Conservation (phyloP, 768 basidiomycete genomes). For the Paxillus involutus region DNA sequence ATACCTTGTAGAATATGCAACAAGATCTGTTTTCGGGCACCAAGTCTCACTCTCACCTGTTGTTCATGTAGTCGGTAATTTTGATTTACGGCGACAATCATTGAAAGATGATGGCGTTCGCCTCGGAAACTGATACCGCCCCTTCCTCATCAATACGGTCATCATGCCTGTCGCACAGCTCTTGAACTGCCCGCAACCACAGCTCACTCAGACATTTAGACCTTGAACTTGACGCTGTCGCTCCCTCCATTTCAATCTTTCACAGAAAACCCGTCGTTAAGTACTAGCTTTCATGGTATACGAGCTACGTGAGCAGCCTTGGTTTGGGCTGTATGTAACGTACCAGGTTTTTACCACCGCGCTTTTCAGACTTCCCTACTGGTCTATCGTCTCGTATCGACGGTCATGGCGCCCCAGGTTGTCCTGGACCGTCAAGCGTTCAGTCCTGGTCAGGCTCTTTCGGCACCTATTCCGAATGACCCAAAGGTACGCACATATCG, state of each 20-base stretch:
- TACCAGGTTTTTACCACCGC: constrained; percentile 21
- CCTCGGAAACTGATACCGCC: too few species aligned
- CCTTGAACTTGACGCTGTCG: background rate
- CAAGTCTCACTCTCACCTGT: too few species aligned
- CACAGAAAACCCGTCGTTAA: background rate
- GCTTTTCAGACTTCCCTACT: constrained; percentile 23
- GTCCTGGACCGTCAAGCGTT: constrained; percentile 23
- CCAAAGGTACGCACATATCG: constrained; percentile 16
- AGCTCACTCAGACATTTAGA: background rate
- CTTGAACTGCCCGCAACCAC: too few species aligned
- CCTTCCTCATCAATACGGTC: too few species aligned
- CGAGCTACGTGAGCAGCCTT: constrained; percentile 5
- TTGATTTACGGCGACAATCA: too few species aligned
- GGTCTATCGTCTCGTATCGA: constrained; percentile 17
- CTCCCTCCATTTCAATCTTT: background rate
- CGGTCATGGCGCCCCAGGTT: constrained; percentile 24
- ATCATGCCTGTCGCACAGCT: too few species aligned
- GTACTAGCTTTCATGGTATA: background rate
- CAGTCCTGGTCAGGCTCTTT: constrained; percentile 18
- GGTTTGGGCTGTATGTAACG: constrained; percentile 19
- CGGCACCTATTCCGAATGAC: constrained; percentile 16
- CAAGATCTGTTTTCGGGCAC: constrained; percentile 2
- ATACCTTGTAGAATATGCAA: constrained; percentile 1
- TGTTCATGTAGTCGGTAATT: too few species aligned
- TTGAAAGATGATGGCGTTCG: too few species aligned